Percentiles rank a stretch among this genome's conserved stretches.
Conservation (phyloP, 2,329 filamentous ascomycete genomes). For the Xylaria sp. region DNA sequence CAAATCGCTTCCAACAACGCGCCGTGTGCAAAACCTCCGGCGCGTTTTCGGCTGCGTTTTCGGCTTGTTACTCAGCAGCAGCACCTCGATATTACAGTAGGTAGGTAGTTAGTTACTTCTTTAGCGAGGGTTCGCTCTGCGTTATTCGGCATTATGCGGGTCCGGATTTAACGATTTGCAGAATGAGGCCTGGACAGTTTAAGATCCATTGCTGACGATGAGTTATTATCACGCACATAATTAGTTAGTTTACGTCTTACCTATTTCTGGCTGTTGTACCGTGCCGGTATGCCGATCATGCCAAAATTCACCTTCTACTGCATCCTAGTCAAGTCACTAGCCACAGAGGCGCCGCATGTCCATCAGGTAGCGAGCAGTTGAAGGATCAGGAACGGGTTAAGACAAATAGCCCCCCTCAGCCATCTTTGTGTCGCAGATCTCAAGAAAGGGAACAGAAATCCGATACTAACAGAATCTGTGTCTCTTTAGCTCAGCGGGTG, state of each 20-base stretch:
- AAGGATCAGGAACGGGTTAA: constrained; percentile 24
- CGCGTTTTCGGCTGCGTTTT: background rate
- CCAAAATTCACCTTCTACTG: background rate
- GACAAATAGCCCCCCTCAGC: constrained; percentile 15
- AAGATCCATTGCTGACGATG: constrained; percentile 20
- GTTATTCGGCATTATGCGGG: constrained; percentile 22
- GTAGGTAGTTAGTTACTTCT: background rate
- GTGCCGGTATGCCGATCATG: constrained; percentile 19
- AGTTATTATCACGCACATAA: constrained; percentile 21
- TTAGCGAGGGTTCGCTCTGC: background rate
- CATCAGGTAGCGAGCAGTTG: background rate
- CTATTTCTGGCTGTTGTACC: constrained; percentile 11
- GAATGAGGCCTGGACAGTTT: constrained; percentile 1
- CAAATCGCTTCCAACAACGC: background rate
- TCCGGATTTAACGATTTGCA: background rate
- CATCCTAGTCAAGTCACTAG: constrained; percentile 23
- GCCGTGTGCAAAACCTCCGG: background rate
- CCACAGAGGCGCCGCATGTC: constrained; percentile 29
- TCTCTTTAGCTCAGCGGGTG: constrained; percentile 17
- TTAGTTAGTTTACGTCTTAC: constrained; percentile 9
- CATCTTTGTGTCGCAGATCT: constrained; percentile 3
- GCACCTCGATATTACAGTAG: too few species aligned
- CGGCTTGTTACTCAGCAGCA: background rate
- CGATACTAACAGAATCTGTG: constrained; percentile 10
- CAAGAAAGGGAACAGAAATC: constrained; percentile 23